Evolutionary conservation across 148 eudicot species (phyloP).

Genomic region (Cornus suecica): DNA sequence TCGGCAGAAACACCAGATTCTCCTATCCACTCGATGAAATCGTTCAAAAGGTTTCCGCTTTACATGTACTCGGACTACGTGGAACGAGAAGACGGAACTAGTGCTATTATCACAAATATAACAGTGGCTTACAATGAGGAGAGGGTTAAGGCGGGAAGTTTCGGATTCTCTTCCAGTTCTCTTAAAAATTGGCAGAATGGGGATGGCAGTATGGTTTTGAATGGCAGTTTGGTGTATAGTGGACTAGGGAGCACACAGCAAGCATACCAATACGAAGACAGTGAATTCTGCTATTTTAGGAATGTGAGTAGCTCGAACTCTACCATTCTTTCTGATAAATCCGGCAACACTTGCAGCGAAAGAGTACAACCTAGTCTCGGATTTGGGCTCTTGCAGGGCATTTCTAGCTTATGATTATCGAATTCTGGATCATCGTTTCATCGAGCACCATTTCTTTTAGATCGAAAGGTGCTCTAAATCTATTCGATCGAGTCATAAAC

Average conservation of each 20-base stretch:
- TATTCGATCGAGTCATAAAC: too few relatives aligned
- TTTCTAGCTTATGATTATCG: constrained; percentile 3
- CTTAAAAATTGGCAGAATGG: constrained; percentile 57
- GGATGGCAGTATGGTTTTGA: constrained; percentile 55
- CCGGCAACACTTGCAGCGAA: constrained; percentile 37
- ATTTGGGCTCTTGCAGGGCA: constrained; percentile 15
- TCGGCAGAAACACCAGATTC: constrained; percentile 21
- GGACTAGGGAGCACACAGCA: constrained; percentile 70
- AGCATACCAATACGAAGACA: constrained; percentile 34
- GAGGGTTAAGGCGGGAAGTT: constrained; percentile 14
- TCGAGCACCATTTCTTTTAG: too few relatives aligned
- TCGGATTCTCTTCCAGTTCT: constrained; percentile 22
- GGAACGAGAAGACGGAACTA: constrained; percentile 38
- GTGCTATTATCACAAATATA: constrained; percentile 37
- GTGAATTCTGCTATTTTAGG: constrained; percentile 58
- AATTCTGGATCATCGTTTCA: too few relatives aligned
- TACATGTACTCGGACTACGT: constrained; percentile 37
- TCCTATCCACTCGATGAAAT: constrained; percentile 18
- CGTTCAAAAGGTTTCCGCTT: constrained; percentile 51
- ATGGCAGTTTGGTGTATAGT: constrained; percentile 51
- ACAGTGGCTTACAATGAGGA: constrained; percentile 52
- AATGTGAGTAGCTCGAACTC: constrained; percentile 68
- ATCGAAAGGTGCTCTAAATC: too few relatives aligned
- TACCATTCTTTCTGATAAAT: constrained; percentile 61
- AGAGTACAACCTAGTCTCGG: constrained; percentile 2